Evolutionary conservation across 2,329 filamentous ascomycete species (phyloP).

Genomic region (Trichoderma koningii): DNA sequence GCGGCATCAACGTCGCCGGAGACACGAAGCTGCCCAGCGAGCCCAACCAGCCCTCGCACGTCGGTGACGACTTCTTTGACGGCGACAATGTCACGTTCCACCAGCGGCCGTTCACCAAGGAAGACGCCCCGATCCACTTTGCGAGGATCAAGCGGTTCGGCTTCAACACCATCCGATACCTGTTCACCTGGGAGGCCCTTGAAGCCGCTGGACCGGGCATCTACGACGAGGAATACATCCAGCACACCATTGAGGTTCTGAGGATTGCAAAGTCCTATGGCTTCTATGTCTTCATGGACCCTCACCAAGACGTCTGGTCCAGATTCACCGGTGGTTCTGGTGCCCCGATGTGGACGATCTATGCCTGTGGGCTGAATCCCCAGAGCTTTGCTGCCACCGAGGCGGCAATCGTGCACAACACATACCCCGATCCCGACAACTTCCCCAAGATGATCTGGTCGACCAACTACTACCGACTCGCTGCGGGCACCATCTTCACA

Average conservation of each 20-base stretch:
- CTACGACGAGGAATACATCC: constrained; percentile 93
- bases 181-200: constrained; percentile 99
- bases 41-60: constrained; percentile 80
- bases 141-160: constrained; percentile 82
- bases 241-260: constrained; percentile 84
- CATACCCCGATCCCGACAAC: constrained; percentile 76
- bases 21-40: constrained; percentile 86
- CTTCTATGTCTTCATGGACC: constrained; percentile 98
- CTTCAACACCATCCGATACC: constrained; percentile 93
- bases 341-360: constrained; percentile 96
- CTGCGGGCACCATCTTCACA: constrained; percentile 87
- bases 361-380: constrained; percentile 89
- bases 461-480: constrained; percentile 90
- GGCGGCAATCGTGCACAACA: constrained; percentile 93
- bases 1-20: constrained; percentile 91
- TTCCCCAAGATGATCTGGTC: constrained; percentile 99
- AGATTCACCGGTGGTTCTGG: constrained; percentile 92
- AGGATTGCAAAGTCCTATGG: constrained; percentile 84
- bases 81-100: constrained; percentile 91
- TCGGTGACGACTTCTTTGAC: constrained; percentile 80
- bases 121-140: constrained; percentile 86
- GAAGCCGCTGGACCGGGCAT: constrained; percentile 86
- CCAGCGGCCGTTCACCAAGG: constrained; percentile 76
- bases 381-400: constrained; percentile 82
- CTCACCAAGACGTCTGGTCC: constrained; percentile 98